Evolutionary conservation across 345 rosid genomes (phyloP).

Genomic region (Brassica juncea): DNA sequence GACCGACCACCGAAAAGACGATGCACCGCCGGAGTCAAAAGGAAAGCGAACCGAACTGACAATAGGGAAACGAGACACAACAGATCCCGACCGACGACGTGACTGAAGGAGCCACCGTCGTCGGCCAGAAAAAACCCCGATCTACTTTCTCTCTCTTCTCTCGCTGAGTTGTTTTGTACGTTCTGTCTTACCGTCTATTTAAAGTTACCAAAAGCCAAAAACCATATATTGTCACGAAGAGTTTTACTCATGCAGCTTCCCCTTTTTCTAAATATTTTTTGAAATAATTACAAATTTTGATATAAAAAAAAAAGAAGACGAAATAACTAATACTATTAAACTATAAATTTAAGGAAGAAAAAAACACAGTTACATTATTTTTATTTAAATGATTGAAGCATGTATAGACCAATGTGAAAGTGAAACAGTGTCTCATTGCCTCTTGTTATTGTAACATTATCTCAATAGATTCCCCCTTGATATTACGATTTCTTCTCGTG

Average conservation of each 20-base stretch:
- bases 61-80: too few species aligned
- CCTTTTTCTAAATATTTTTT: background rate
- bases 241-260: background rate
- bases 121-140: too few species aligned
- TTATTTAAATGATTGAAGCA: background rate
- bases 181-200: constrained; percentile 15
- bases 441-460: background rate
- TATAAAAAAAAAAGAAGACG: too few species aligned
- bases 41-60: too few species aligned
- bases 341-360: background rate
- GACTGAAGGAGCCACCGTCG: too few species aligned
- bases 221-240: background rate
- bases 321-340: background rate
- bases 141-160: too few species aligned
- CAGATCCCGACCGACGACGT: too few species aligned
- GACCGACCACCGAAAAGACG: too few species aligned
- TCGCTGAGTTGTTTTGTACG: too few species aligned
- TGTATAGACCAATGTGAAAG: constrained; percentile 7
- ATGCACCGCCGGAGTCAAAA: too few species aligned
- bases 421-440: constrained; percentile 9
- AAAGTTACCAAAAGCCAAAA: constrained; percentile 13
- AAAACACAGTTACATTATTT: background rate
- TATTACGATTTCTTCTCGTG: background rate
- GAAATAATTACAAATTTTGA: background rate
- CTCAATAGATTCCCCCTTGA: background rate